These are phyloP conservation scores for Microbotryum saponariae DNA, from an alignment of 1,284 basidiomycete genomes.

Conservation along the genomic window DNA sequence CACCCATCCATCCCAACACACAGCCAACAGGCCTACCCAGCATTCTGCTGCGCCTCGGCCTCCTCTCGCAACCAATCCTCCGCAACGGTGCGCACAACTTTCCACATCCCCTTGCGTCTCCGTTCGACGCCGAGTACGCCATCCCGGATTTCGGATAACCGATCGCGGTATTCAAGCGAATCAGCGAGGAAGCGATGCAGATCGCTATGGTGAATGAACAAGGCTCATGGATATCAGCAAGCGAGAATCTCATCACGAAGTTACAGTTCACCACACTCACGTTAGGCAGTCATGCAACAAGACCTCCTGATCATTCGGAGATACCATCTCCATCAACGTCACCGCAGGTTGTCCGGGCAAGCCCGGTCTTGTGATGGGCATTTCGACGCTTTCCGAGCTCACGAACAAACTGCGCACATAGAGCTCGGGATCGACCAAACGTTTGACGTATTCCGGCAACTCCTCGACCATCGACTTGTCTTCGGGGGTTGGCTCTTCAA, in stretches of 20 bases:
- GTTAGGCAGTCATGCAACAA: conserved; percentile 31
- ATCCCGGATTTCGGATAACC: conserved; percentile 36
- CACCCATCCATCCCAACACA: too few species aligned
- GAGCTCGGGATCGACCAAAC: conserved; percentile 29
- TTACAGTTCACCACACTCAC: conserved; percentile 11
- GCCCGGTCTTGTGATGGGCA: conserved; percentile 9
- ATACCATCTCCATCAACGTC: conserved; percentile 12
- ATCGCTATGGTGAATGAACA: conserved; percentile 18
- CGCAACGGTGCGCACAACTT: conserved; percentile 26
- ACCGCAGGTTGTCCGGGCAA: conserved; percentile 2
- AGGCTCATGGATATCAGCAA: not conserved
- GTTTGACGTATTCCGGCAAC: conserved; percentile 25
- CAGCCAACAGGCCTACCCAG: too few species aligned
- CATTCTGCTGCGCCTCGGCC: conserved; percentile 8
- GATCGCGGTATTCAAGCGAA: conserved; percentile 34
- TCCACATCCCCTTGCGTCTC: conserved; percentile 35
- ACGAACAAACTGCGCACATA: conserved; percentile 27
- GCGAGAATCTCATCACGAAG: not conserved
- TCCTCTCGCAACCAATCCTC: conserved; percentile 26
- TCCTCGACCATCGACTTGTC: conserved; percentile 11
- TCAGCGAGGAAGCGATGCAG: conserved; percentile 36
- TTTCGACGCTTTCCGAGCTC: conserved; percentile 19
- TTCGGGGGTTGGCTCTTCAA: not conserved
- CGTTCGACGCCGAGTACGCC: conserved; percentile 35
- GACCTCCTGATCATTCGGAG: conserved; percentile 30